Percentiles rank a stretch among this genome's conserved stretches.
Conservation (phyloP, 495 filamentous ascomycete genomes). For the Lepraria neglecta region DNA sequence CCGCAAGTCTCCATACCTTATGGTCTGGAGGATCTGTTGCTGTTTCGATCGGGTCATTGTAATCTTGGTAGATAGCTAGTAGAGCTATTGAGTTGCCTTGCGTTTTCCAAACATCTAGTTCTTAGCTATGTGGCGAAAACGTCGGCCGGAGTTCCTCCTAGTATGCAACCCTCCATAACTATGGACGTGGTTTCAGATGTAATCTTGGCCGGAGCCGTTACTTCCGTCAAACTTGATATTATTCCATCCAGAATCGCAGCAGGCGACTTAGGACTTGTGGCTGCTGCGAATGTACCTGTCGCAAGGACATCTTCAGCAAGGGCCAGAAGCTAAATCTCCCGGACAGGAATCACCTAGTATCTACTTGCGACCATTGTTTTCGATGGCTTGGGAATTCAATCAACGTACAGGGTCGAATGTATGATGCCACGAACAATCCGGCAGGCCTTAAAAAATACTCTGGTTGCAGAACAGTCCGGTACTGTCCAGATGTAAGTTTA, state of each 20-base stretch:
- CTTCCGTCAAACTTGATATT: neutral
- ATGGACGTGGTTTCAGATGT: too few species aligned
- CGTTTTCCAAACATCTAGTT: constrained; percentile 50
- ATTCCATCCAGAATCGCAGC: neutral
- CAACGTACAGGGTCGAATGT: neutral
- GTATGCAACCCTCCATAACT: too few species aligned
- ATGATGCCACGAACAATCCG: neutral
- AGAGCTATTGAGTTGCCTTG: constrained; percentile 55
- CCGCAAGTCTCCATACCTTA: constrained; percentile 32
- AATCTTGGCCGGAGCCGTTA: neutral
- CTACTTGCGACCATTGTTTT: neutral
- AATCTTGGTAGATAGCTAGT: constrained; percentile 35
- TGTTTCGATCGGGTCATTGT: constrained; percentile 13
- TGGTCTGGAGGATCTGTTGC: neutral
- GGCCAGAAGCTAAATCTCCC: neutral
- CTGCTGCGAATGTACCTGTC: neutral
- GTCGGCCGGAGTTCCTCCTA: too few species aligned
- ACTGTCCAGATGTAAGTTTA: neutral
- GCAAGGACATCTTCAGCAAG: neutral
- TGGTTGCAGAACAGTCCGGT: neutral
- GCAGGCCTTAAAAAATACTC: neutral
- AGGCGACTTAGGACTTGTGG: neutral
- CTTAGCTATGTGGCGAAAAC: too few species aligned
- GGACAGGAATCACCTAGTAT: neutral
- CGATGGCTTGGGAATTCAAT: neutral